phyloP scores from a whole-genome alignment of 371 early-diverging fungal species.

The Mucor velutinosus region DNA sequence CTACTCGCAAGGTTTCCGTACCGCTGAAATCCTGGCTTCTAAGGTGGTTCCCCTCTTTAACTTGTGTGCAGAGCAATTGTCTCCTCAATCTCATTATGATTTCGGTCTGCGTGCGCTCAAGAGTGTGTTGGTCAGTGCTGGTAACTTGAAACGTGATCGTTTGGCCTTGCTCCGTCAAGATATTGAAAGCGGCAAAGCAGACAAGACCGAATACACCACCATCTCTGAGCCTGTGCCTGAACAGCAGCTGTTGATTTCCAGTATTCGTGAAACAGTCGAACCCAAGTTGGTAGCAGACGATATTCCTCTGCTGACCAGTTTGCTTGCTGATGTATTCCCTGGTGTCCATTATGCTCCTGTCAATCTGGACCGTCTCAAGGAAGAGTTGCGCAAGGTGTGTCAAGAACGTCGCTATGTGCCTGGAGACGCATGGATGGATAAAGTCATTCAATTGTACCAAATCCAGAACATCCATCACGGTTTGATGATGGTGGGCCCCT shows the following conservation, averaged over 20 bases:
- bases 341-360: constrained; percentile 87
- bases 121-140: constrained; percentile 96
- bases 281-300: constrained; percentile 97
- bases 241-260: constrained; percentile 91
- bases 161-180: constrained; percentile 57
- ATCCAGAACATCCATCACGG: constrained; percentile 98
- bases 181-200: constrained; percentile 44
- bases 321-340: constrained; percentile 96
- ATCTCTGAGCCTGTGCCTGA: constrained; percentile 78
- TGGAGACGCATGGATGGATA: constrained; percentile 91
- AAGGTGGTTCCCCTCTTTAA: constrained; percentile 97
- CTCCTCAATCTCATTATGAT: constrained; percentile 97
- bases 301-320: constrained; percentile 83
- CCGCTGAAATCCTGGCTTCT: constrained; percentile 91
- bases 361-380: constrained; percentile 74
- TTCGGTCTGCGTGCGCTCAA: constrained; percentile 99
- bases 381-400: constrained; percentile 81
- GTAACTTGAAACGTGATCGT: constrained; percentile 94
- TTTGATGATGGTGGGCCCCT: constrained; percentile 98
- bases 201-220: constrained; percentile 46
- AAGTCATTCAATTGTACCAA: constrained; percentile 95
- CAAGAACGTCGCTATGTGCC: constrained; percentile 72
- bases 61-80: constrained; percentile 92
- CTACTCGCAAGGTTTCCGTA: constrained; percentile 98
- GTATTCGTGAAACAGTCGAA: constrained; percentile 94